A percentile compares a stretch with the other conserved stretches of the same genome.
These are phyloP conservation scores for Salisapilia sapeloensis DNA, from an alignment of 352 stramenopile species.

Conservation along the genomic window DNA sequence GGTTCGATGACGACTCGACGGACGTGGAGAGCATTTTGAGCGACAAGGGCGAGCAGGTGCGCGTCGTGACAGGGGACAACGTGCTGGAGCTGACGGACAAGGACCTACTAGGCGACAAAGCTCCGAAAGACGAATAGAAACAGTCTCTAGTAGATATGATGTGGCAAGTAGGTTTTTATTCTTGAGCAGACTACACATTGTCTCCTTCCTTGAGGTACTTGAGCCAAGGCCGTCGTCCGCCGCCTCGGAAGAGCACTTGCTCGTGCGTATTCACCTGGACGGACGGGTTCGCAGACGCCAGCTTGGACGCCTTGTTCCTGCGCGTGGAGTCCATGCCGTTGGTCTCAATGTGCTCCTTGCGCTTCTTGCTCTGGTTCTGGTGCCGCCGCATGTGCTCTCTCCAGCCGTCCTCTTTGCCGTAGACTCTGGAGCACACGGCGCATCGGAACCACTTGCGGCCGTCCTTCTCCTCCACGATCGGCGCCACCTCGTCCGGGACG, in stretches of 20 bases:
- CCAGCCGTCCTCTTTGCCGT: slow-evolving; percentile 55
- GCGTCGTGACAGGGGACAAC: slow-evolving; percentile 55
- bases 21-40: slow-evolving; percentile 79
- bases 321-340: slow-evolving; percentile 66
- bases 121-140: slow-evolving; percentile 1
- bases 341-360: slow-evolving; percentile 73
- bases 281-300: slow-evolving; percentile 71
- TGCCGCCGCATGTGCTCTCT: slow-evolving; percentile 69
- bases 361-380: slow-evolving; percentile 76
- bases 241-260: slow-evolving; percentile 65
- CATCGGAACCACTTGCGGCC: slow-evolving; percentile 81
- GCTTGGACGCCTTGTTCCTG: slow-evolving; percentile 55
- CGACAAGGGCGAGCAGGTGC: slow-evolving; percentile 52
- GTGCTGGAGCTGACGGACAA: slow-evolving; percentile 71
- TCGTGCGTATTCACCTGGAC: slow-evolving; percentile 82
- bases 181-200: neutral
- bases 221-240: slow-evolving; percentile 57
- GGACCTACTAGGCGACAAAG: slow-evolving; percentile 36
- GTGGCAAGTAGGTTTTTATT: neutral
- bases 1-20: slow-evolving; percentile 82
- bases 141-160: slow-evolving; percentile 9
- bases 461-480: slow-evolving; percentile 61
- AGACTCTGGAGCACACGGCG: slow-evolving; percentile 57
- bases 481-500: slow-evolving; percentile 33
- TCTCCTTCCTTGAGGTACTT: slow-evolving; percentile 37